Percentiles rank a stretch among this genome's conserved stretches.
These are phyloP conservation scores for Nakaseomyces kungkrabaensis DNA, from an alignment of 1,139 yeast genomes.

Conservation along the genomic window DNA sequence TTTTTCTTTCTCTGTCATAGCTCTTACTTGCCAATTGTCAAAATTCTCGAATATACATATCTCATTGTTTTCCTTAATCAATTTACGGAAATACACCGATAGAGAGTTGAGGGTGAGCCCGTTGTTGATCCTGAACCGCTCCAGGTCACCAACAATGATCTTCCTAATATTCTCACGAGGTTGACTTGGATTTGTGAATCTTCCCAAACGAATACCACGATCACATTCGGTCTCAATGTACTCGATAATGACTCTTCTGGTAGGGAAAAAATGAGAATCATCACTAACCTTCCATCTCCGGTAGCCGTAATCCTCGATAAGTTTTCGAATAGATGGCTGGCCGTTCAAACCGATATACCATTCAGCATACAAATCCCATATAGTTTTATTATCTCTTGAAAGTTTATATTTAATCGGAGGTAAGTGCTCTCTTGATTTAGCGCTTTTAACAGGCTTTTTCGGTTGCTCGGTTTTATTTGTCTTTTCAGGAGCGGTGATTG, in stretches of 20 bases:
- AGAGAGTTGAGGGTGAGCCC: slow-evolving; percentile 28
- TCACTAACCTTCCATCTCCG: slow-evolving; percentile 31
- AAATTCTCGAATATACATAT: slow-evolving; percentile 28
- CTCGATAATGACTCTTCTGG: slow-evolving; percentile 28
- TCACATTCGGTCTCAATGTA: slow-evolving; percentile 28
- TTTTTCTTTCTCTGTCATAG: slow-evolving; percentile 27
- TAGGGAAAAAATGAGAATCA: slow-evolving; percentile 32
- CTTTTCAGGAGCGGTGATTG: not conserved
- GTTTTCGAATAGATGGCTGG: slow-evolving; percentile 25
- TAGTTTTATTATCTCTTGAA: slow-evolving; percentile 29
- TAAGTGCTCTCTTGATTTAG: slow-evolving; percentile 13
- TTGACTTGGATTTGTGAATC: slow-evolving; percentile 22
- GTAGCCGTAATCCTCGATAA: slow-evolving; percentile 29
- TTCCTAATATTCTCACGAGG: slow-evolving; percentile 27
- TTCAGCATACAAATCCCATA: slow-evolving; percentile 31
- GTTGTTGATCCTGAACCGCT: slow-evolving; percentile 28
- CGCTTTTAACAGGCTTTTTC: not conserved
- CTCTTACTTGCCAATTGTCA: slow-evolving; percentile 24
- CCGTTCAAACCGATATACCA: slow-evolving; percentile 31
- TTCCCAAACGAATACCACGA: slow-evolving; percentile 26
- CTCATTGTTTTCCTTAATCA: slow-evolving; percentile 25
- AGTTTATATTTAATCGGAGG: slow-evolving; percentile 25
- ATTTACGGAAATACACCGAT: slow-evolving; percentile 26
- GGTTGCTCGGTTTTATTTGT: not conserved
- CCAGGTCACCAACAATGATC: slow-evolving; percentile 28